Evolutionary conservation across 1,284 basidiomycete genomes (phyloP).

Genomic region (Cerioporus squamosus): DNA sequence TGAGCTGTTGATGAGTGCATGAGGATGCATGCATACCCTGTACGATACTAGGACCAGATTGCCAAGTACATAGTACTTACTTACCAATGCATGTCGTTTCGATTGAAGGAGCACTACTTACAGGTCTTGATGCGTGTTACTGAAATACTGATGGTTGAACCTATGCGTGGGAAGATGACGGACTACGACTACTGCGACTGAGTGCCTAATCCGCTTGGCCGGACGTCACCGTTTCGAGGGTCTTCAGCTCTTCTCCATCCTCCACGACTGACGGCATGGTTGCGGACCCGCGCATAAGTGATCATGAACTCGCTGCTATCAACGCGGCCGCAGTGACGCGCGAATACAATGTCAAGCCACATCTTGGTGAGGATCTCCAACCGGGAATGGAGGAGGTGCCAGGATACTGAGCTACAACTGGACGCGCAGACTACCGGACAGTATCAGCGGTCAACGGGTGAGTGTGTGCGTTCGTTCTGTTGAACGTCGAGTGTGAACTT

Average conservation of each 20-base stretch:
- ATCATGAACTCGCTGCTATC: constrained; percentile 80
- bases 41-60: no score
- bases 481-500: background rate
- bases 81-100: no score
- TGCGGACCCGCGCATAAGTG: constrained; percentile 63
- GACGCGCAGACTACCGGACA: constrained; percentile 84
- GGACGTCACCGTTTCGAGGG: constrained; percentile 23
- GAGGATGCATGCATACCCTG: no score
- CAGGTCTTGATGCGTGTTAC: no score
- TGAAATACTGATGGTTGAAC: background rate
- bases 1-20: constrained; percentile 12
- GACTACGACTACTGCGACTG: background rate
- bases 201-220: constrained; percentile 13
- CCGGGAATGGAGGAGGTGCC: background rate
- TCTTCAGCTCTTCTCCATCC: background rate
- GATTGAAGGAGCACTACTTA: no score
- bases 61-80: no score
- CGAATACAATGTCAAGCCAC: constrained; percentile 86
- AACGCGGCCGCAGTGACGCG: constrained; percentile 88
- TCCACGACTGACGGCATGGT: constrained; percentile 37
- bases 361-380: constrained; percentile 67
- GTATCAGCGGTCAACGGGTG: constrained; percentile 97
- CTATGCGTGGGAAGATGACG: constrained; percentile 23
- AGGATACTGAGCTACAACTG: constrained; percentile 15
- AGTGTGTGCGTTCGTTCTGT: constrained; percentile 33